A percentile compares a stretch with the other conserved stretches of the same genome.
These are phyloP conservation scores for Claviceps capensis DNA, from an alignment of 2,329 filamentous ascomycete species.

Conservation along the genomic window DNA sequence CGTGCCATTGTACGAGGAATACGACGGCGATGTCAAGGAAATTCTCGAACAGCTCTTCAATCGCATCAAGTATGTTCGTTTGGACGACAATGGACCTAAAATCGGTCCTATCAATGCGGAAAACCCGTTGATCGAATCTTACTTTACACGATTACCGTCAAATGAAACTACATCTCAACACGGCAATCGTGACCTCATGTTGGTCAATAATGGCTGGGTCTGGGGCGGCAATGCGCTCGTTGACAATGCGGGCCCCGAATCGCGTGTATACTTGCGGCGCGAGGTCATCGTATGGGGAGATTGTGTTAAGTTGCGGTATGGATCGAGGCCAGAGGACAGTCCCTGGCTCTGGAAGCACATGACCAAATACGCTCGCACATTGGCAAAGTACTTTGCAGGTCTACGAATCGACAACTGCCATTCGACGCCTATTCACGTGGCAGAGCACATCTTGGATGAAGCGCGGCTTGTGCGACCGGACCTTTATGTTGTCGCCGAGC, in stretches of 20 bases:
- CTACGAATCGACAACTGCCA: conserved; percentile 98
- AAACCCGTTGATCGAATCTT: conserved; percentile 79
- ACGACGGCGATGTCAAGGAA: conserved; percentile 67
- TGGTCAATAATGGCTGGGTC: conserved; percentile 97
- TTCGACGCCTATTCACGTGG: conserved; percentile 87
- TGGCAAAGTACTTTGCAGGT: conserved; percentile 90
- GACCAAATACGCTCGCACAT: conserved; percentile 77
- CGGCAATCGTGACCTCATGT: conserved; percentile 58
- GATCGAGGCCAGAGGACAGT: conserved; percentile 64
- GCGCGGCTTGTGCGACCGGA: conserved; percentile 80
- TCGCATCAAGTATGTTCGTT: conserved; percentile 81
- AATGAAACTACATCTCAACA: conserved; percentile 70
- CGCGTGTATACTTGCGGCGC: conserved; percentile 83
- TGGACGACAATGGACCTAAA: conserved; percentile 87
- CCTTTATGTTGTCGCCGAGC: conserved; percentile 82
- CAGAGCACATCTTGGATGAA: conserved; percentile 87
- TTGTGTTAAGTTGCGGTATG: conserved; percentile 93
- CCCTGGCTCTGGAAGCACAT: conserved; percentile 94
- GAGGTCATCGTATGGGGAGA: conserved; percentile 98
- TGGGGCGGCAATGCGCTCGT: conserved; percentile 92
- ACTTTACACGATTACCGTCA: conserved; percentile 78
- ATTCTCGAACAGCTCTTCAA: conserved; percentile 89
- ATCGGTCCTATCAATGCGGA: conserved; percentile 62
- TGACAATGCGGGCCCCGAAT: conserved; percentile 83
- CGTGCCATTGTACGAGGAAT: conserved; percentile 80